Evolutionary conservation across 768 basidiomycete genomes (phyloP).

Genomic region (Podaxis rugospora): DNA sequence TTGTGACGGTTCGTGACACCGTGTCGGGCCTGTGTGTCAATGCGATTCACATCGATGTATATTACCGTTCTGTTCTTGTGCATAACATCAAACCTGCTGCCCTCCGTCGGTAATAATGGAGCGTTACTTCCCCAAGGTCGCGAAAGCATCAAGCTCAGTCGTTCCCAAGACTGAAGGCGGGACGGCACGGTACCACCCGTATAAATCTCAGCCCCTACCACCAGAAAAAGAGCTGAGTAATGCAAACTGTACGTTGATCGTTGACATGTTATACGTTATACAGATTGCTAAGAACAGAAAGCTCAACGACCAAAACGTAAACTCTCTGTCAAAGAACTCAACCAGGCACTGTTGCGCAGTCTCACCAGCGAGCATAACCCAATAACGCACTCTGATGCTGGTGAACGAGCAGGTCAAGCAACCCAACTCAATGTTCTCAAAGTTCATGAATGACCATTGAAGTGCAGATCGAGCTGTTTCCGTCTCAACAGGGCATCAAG

Average conservation of each 20-base stretch:
- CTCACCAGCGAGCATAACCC: slow-evolving; percentile 67
- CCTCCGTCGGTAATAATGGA: slow-evolving; percentile 10
- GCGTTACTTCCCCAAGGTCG: slow-evolving; percentile 10
- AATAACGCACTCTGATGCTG: slow-evolving; percentile 69
- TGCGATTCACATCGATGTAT: no score
- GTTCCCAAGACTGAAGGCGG: not conserved
- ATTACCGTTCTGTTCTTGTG: not conserved
- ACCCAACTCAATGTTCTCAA: not conserved
- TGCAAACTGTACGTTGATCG: slow-evolving; percentile 5
- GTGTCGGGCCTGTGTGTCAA: not conserved
- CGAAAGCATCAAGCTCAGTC: slow-evolving; percentile 18
- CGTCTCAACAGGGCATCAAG: slow-evolving; percentile 66
- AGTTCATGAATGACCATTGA: not conserved
- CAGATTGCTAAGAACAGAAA: slow-evolving; percentile 1
- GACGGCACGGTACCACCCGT: slow-evolving; percentile 14
- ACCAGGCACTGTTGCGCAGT: slow-evolving; percentile 56
- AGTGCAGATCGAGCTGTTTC: slow-evolving; percentile 56
- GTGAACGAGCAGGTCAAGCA: slow-evolving; percentile 52
- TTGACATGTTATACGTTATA: slow-evolving; percentile 8
- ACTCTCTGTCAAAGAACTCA: slow-evolving; percentile 31
- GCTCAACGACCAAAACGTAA: not conserved
- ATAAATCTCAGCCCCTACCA: not conserved
- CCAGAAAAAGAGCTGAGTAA: not conserved
- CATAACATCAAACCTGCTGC: not conserved
- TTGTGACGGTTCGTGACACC: not conserved